Conservation (phyloP, 495 filamentous ascomycete species). For the Talaromyces stipitatus region DNA sequence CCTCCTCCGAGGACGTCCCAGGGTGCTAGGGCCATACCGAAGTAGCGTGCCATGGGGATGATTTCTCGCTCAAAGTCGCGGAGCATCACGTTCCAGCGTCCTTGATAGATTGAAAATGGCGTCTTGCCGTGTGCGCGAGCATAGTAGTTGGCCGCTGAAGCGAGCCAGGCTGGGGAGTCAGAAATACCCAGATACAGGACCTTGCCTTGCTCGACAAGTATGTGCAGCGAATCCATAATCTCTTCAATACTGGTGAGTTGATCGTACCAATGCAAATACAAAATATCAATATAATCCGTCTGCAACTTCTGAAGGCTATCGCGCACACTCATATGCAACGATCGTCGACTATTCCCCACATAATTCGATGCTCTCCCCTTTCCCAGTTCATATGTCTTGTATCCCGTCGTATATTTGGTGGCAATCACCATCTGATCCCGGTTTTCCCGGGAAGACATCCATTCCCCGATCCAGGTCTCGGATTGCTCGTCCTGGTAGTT, state of each 20-base stretch:
- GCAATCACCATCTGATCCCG: conserved; percentile 65
- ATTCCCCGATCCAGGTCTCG: conserved; percentile 52
- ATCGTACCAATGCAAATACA: conserved; percentile 60
- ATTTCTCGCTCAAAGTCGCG: conserved; percentile 53
- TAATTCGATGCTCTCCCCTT: conserved; percentile 45
- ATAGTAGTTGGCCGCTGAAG: conserved; percentile 51
- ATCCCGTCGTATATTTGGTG: conserved; percentile 56
- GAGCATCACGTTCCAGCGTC: conserved; percentile 47
- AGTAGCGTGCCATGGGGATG: conserved; percentile 44
- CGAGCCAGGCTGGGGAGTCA: conserved; percentile 59
- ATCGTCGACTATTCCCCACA: conserved; percentile 48
- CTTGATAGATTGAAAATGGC: conserved; percentile 59
- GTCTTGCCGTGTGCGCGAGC: conserved; percentile 52
- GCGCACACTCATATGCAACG: conserved; percentile 46
- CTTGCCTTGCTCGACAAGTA: conserved; percentile 49
- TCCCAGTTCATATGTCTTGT: conserved; percentile 19
- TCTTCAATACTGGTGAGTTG: conserved; percentile 50
- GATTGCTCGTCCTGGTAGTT: conserved; percentile 49
- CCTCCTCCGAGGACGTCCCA: conserved; percentile 50
- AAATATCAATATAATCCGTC: conserved; percentile 58
- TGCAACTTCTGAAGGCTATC: conserved; percentile 51
- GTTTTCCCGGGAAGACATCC: conserved; percentile 45
- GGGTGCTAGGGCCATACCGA: conserved; percentile 53
- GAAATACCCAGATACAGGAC: conserved; percentile 58
- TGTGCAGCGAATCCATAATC: conserved; percentile 51